Evolutionary conservation across 768 basidiomycete genomes (phyloP).

Genomic region (Mycena alexandri): DNA sequence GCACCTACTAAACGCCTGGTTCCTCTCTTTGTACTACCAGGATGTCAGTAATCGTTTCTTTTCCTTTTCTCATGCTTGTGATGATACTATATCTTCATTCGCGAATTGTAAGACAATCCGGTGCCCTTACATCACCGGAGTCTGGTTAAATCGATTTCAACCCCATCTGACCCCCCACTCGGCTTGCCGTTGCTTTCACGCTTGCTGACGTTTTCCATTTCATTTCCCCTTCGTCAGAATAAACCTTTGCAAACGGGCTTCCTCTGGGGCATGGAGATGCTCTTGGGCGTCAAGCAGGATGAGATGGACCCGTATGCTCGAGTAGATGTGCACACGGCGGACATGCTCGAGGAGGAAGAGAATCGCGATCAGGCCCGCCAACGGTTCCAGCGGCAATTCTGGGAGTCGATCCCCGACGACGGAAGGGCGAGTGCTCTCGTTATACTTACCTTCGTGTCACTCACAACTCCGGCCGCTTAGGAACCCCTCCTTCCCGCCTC

Average conservation of each 20-base stretch:
- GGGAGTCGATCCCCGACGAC: slow-evolving; percentile 82
- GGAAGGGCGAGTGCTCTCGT: slow-evolving; percentile 60
- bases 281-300: slow-evolving; percentile 68
- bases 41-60: slow-evolving; percentile 50
- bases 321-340: slow-evolving; percentile 68
- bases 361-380: slow-evolving; percentile 67
- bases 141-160: too few species aligned
- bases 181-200: slow-evolving; percentile 39
- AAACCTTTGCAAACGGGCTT: slow-evolving; percentile 85
- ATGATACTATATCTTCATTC: slow-evolving; percentile 57
- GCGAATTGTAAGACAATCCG: too few species aligned
- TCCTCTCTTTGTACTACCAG: slow-evolving; percentile 40
- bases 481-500: slow-evolving; percentile 72
- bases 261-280: slow-evolving; percentile 81
- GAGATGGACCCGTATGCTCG: slow-evolving; percentile 8
- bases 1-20: slow-evolving; percentile 35
- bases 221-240: slow-evolving; percentile 52
- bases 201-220: slow-evolving; percentile 10
- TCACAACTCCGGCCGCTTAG: slow-evolving; percentile 49
- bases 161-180: slow-evolving; percentile 66
- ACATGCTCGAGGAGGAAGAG: slow-evolving; percentile 69
- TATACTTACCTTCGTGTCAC: not conserved
- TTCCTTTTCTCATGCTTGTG: slow-evolving; percentile 41
- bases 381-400: slow-evolving; percentile 79
- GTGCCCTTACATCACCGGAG: too few species aligned